Percentiles rank a stretch among this genome's conserved stretches.
Conservation (phyloP, 2,329 filamentous ascomycete genomes). For the Arthrobotrys iridis region DNA sequence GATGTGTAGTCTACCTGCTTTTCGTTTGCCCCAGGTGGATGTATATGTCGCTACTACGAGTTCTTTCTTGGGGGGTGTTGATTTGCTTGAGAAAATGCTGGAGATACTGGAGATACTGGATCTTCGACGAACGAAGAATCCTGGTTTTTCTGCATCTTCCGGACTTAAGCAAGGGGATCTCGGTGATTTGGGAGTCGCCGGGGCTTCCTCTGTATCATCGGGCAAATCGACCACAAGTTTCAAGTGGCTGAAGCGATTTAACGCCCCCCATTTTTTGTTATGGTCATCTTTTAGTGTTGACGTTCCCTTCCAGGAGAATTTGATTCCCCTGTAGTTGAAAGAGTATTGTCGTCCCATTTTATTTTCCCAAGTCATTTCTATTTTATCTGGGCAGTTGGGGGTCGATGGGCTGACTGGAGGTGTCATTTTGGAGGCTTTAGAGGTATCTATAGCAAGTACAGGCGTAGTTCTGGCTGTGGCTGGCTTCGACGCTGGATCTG, state of each 20-base stretch:
- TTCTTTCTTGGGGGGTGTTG: conserved; percentile 35
- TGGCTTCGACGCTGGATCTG: conserved; percentile 1
- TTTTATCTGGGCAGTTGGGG: neutral
- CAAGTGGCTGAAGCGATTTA: conserved; percentile 56
- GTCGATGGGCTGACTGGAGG: neutral
- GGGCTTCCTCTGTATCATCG: conserved; percentile 17
- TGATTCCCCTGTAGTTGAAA: conserved; percentile 54
- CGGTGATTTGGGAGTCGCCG: conserved; percentile 13
- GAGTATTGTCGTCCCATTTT: conserved; percentile 55
- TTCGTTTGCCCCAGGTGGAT: conserved; percentile 54
- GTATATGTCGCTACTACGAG: conserved; percentile 57
- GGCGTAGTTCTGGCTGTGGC: conserved; percentile 7
- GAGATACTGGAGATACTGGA: conserved; percentile 55
- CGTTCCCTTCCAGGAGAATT: conserved; percentile 57
- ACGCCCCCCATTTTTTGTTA: conserved; percentile 55
- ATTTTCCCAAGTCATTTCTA: conserved; percentile 49
- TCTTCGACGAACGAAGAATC: conserved; percentile 35
- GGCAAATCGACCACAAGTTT: conserved; percentile 57
- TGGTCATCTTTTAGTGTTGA: conserved; percentile 54
- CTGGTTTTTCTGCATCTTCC: conserved; percentile 36
- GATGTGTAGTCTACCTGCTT: conserved; percentile 55
- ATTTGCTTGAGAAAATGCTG: conserved; percentile 52
- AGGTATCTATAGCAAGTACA: conserved; percentile 30
- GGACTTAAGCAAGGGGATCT: conserved; percentile 48
- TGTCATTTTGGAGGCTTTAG: neutral